A percentile compares a stretch with the other conserved stretches of the same genome.
These are phyloP conservation scores for Eutrema yunnanense DNA, from an alignment of 345 rosid genomes.

Conservation along the genomic window DNA sequence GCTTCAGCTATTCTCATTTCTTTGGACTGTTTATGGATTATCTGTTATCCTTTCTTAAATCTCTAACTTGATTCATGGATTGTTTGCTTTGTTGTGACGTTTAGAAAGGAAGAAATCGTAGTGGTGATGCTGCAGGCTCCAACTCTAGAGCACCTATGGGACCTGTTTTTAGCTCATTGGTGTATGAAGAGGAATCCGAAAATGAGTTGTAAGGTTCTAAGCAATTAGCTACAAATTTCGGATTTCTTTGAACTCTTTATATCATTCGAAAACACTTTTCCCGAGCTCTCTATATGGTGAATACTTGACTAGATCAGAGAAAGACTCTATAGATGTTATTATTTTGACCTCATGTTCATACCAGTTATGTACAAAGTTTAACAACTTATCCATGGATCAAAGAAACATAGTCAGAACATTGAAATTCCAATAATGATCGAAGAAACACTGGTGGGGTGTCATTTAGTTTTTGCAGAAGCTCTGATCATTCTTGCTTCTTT, in stretches of 20 bases:
- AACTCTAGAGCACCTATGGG: conserved; percentile 66
- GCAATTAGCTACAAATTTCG: not conserved
- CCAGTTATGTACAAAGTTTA: not conserved
- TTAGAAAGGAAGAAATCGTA: conserved; percentile 47
- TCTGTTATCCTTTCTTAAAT: not conserved
- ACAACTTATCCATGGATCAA: not conserved
- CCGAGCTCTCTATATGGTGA: not conserved
- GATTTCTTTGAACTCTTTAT: not conserved
- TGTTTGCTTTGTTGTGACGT: not conserved
- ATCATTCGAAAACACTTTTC: not conserved
- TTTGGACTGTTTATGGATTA: not conserved
- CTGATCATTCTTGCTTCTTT: not conserved
- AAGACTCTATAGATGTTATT: not conserved
- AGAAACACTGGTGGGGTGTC: too few species aligned
- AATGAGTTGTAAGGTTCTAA: conserved; percentile 75
- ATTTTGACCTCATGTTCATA: not conserved
- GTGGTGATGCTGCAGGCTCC: conserved; percentile 32
- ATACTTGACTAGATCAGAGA: not conserved
- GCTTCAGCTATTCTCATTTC: not conserved
- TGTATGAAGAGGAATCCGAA: conserved; percentile 69
- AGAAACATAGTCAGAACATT: too few species aligned
- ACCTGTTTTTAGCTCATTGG: conserved; percentile 89
- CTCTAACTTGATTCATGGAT: not conserved
- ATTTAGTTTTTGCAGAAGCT: not conserved
- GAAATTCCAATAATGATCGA: too few species aligned